A percentile compares a stretch with the other conserved stretches of the same genome.
Evolutionary conservation across 345 rosid species (phyloP).

Genomic region (Xanthoceras sorbifolium): DNA sequence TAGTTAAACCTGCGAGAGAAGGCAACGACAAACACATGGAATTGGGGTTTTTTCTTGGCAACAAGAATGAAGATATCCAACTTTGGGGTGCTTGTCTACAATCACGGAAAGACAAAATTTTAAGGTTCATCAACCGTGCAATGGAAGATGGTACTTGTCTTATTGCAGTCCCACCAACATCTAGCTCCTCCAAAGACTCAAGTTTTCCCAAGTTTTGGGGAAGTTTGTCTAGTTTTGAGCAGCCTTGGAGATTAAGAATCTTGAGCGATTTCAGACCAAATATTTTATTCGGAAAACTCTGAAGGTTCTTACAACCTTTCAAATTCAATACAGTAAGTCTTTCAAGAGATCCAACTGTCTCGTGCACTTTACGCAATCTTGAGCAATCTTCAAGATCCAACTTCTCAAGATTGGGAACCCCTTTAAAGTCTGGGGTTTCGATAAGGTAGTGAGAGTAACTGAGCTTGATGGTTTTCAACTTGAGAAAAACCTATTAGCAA

Average conservation of each 20-base stretch:
- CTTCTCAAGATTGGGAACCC: background rate
- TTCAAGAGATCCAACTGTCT: background rate
- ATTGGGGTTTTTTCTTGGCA: background rate
- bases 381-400: background rate
- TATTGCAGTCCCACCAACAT: background rate
- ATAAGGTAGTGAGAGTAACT: background rate
- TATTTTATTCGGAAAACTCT: background rate
- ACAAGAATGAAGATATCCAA: background rate
- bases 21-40: background rate
- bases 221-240: background rate
- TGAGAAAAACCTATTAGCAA: background rate
- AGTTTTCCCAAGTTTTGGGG: background rate
- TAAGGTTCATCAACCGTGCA: background rate
- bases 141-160: background rate
- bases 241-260: background rate
- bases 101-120: background rate
- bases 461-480: conserved; percentile 2
- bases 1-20: background rate
- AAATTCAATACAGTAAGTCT: background rate
- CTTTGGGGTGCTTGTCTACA: background rate
- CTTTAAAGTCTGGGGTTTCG: background rate
- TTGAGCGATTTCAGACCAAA: background rate
- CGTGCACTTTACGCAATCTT: background rate
- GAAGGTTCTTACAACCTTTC: background rate
- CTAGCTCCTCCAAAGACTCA: conserved; percentile 2